Conservation (phyloP, 1,284 basidiomycete species). For the Fomitopsis pinicola region DNA sequence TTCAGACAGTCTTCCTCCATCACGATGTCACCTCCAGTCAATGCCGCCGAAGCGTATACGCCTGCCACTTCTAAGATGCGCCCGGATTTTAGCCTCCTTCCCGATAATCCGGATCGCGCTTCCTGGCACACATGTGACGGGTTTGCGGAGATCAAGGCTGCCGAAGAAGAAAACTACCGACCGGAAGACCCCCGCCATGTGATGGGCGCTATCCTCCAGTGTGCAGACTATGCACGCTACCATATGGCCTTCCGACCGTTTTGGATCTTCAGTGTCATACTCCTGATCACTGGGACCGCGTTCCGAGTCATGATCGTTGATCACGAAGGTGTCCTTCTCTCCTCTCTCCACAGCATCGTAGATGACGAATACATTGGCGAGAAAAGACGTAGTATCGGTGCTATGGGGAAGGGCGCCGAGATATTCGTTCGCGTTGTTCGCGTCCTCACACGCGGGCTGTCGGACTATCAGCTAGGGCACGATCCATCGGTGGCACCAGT, state of each 20-base stretch:
- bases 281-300: conserved; percentile 17
- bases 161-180: neutral
- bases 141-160: neutral
- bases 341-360: conserved; percentile 4
- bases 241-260: conserved; percentile 21
- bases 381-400: too few relatives aligned
- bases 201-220: conserved; percentile 4
- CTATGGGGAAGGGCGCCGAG: neutral
- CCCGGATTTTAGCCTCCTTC: neutral
- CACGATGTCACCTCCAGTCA: neutral
- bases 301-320: conserved; percentile 19
- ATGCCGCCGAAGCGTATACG: neutral
- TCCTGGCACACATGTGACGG: neutral
- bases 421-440: conserved; percentile 5
- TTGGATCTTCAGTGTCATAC: conserved; percentile 17
- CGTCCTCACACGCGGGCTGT: neutral
- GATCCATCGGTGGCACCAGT: conserved; percentile 11
- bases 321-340: conserved; percentile 15
- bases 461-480: conserved; percentile 1
- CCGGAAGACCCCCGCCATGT: neutral
- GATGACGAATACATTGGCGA: neutral
- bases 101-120: neutral
- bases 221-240: conserved; percentile 19
- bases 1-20: neutral
- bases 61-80: neutral